Conservation (phyloP, 768 basidiomycete genomes). For the Auricularia sp. region DNA sequence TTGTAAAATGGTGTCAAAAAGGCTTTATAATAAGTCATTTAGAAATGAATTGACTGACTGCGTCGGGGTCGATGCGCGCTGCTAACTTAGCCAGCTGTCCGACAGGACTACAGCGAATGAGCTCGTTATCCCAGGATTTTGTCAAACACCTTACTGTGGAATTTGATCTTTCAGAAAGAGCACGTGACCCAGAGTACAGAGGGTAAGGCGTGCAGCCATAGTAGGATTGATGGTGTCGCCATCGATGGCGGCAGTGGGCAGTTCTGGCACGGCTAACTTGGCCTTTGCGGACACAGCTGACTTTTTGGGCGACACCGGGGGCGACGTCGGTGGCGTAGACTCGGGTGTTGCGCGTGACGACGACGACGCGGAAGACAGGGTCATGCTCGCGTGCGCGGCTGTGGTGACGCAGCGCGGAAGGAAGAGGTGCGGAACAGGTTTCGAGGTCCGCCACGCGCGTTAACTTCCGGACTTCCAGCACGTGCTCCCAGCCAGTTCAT, state of each 20-base stretch:
- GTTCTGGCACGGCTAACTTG: background rate
- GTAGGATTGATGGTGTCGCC: background rate
- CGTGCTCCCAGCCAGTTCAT: too few species aligned
- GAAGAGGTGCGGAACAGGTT: too few species aligned
- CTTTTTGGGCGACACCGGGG: background rate
- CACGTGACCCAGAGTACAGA: slow-evolving; percentile 55
- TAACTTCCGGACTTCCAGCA: too few species aligned
- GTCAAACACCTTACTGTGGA: slow-evolving; percentile 49
- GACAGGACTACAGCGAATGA: slow-evolving; percentile 3
- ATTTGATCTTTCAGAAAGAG: slow-evolving; percentile 72
- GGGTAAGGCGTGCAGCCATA: slow-evolving; percentile 54
- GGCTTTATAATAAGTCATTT: too few species aligned
- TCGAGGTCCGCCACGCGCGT: too few species aligned
- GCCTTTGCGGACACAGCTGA: background rate
- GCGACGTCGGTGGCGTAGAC: slow-evolving; percentile 1
- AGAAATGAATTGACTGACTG: background rate
- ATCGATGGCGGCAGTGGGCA: background rate
- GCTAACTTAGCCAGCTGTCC: slow-evolving; percentile 3
- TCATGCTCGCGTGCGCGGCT: background rate
- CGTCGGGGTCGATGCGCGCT: background rate
- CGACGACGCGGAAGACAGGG: background rate
- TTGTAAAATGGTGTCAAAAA: slow-evolving; percentile 19
- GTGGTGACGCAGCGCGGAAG: too few species aligned
- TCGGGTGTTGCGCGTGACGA: background rate
- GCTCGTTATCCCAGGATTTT: background rate